A percentile compares a stretch with the other conserved stretches of the same genome.
phyloP scores from a whole-genome alignment of 2,329 filamentous ascomycete species.

The Teratosphaeria nubilosa region DNA sequence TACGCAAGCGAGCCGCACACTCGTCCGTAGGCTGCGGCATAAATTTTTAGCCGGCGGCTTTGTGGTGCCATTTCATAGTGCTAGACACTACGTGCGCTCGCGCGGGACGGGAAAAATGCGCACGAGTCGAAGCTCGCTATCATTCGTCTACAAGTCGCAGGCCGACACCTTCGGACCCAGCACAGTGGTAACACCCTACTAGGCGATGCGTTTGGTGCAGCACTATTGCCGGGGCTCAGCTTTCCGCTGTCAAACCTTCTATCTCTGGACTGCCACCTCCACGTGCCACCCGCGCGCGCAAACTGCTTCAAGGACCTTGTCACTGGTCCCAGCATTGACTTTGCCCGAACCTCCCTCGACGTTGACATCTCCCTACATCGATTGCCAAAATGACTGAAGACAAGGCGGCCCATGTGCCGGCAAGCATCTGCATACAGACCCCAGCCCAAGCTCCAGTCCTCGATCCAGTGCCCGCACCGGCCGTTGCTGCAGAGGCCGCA shows the following conservation, averaged over 20 bases:
- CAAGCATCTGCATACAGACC: not conserved
- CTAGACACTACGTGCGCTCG: not conserved
- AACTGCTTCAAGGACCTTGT: not conserved
- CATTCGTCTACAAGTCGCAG: not conserved
- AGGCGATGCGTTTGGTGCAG: not conserved
- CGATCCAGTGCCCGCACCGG: not conserved
- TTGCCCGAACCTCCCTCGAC: not conserved
- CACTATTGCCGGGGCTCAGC: not conserved
- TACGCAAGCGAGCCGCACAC: not conserved
- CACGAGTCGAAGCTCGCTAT: not conserved
- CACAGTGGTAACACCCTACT: not conserved
- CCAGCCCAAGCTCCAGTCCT: not conserved
- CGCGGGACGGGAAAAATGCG: not conserved
- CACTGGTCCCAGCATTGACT: not conserved
- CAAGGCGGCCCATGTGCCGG: not conserved
- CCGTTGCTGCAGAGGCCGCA: not conserved
- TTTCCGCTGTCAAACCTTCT: not conserved
- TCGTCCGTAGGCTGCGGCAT: not conserved
- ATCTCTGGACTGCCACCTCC: not conserved
- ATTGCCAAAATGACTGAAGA: not conserved
- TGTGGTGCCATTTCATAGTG: no score
- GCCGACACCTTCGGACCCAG: not conserved
- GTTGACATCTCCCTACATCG: not conserved
- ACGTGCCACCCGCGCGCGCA: not conserved
- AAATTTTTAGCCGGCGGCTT: not conserved